These are phyloP conservation scores for Fraxinus sp. DNA, from an alignment of 305 asterid species.

Conservation along the genomic window DNA sequence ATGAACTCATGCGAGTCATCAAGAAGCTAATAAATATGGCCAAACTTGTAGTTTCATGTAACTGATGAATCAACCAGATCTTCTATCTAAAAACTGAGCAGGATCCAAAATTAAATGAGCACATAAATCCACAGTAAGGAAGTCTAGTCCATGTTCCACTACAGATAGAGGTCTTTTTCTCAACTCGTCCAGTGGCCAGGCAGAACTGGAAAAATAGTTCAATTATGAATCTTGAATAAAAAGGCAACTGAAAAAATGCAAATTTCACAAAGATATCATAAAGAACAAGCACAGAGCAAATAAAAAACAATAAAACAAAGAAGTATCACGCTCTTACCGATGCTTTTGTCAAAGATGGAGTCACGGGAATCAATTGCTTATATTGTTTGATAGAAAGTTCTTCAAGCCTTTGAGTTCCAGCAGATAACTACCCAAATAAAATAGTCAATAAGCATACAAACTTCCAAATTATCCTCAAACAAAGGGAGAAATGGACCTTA, in stretches of 20 bases:
- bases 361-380: slow-evolving; percentile 77
- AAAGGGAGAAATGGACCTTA: slow-evolving; percentile 23
- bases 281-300: background rate
- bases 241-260: background rate
- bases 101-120: slow-evolving; percentile 9
- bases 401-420: slow-evolving; percentile 71
- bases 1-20: background rate
- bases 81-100: slow-evolving; percentile 11
- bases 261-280: slow-evolving; percentile 9
- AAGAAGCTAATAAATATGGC: background rate
- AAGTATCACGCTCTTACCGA: slow-evolving; percentile 45
- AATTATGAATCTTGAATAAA: background rate
- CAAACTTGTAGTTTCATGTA: background rate
- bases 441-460: slow-evolving; percentile 24
- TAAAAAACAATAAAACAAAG: slow-evolving; percentile 10
- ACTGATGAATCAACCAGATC: background rate
- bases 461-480: background rate
- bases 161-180: background rate
- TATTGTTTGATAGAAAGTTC: slow-evolving; percentile 82
- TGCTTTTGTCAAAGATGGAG: slow-evolving; percentile 65
- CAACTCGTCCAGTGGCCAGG: background rate
- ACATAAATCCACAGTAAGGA: background rate
- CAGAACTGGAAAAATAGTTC: background rate
- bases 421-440: slow-evolving; percentile 44
- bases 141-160: background rate